Base-by-base conservation (phyloP, 495 filamentous ascomycete species). In the Tuber melanosporum region DNA sequence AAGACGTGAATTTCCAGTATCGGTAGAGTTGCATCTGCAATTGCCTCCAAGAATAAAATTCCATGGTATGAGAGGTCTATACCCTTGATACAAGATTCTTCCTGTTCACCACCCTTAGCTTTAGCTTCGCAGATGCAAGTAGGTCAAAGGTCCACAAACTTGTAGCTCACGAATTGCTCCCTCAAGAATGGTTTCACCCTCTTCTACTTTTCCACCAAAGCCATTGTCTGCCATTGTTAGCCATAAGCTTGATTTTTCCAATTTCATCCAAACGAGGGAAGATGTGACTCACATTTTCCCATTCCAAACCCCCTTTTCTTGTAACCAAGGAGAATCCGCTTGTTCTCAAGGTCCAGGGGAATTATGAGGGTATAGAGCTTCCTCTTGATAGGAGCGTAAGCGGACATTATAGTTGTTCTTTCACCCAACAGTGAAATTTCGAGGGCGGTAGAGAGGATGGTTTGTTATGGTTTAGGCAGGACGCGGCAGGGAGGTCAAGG, bases 151-250 rank as follows among this genome's bases (percentile, higher is more conserved):
- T 52, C 46, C 47, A 36, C 46, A 39, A 71, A 81, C 80, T 52
- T 81, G 79, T 19, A 83, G 77, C 70, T 83, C 82, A 57, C 82
- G 82, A 46, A 75, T 74, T 70, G 82, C 82, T 41, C 82, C 83
- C 44, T 79, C 79, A 19, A 74, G 44, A 66, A 82, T 78, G 20
- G 82, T 82, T 74, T 83, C 82, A 2, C 71, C 74, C 32, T 57
- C 75, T 41, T 83, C 82, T 57, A 83, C 79, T 69, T 83, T 83
- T 42, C 82, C 82, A 39, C 82, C 82, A n/a, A 83, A 83, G n/a
- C 82, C 82, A 73, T 83, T 83, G 42, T 83, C 83, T 82, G 12
- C 39, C 22, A 22, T 9, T n/a, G 36, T 49, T 71, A 52, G 72
- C 46, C 12, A 12, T 66, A 66, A 36, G 4, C 57, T 19, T 66